Conservation (phyloP, 768 basidiomycete genomes). For the Phanerochaete sordida region DNA sequence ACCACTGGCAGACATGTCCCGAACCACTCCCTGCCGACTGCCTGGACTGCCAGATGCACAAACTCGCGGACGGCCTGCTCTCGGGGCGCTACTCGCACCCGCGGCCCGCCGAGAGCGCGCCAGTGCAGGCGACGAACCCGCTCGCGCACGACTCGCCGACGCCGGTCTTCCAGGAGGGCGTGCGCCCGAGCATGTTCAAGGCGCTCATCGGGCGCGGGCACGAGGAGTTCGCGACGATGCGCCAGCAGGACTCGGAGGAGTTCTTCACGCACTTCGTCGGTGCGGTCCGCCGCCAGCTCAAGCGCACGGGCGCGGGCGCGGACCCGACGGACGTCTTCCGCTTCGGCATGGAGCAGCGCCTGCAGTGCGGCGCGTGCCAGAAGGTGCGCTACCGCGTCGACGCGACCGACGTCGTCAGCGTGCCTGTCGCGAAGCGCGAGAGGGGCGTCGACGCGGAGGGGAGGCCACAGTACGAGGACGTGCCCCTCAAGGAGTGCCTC, state of each 20-base stretch:
- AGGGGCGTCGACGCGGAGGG: constrained; percentile 53
- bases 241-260: constrained; percentile 95
- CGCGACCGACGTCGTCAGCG: constrained; percentile 68
- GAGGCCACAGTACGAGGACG: constrained; percentile 60
- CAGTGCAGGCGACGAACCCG: constrained; percentile 25
- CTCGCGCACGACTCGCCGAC: constrained; percentile 35
- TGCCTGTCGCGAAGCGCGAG: constrained; percentile 71
- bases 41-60: constrained; percentile 93
- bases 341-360: constrained; percentile 82
- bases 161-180: constrained; percentile 77
- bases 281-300: constrained; percentile 62
- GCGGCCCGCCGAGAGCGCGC: constrained; percentile 30
- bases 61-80: constrained; percentile 87
- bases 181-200: constrained; percentile 84
- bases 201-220: constrained; percentile 89
- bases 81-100: constrained; percentile 87
- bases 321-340: constrained; percentile 78
- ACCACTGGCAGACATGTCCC: constrained; percentile 61
- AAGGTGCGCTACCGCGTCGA: constrained; percentile 84
- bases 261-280: constrained; percentile 83
- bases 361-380: constrained; percentile 77
- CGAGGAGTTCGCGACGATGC: constrained; percentile 93
- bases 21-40: constrained; percentile 75
- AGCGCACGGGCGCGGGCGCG: constrained; percentile 39
- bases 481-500: constrained; percentile 59